Conservation (phyloP, 2,329 filamentous ascomycete species). For the Fusarium annulatum region DNA sequence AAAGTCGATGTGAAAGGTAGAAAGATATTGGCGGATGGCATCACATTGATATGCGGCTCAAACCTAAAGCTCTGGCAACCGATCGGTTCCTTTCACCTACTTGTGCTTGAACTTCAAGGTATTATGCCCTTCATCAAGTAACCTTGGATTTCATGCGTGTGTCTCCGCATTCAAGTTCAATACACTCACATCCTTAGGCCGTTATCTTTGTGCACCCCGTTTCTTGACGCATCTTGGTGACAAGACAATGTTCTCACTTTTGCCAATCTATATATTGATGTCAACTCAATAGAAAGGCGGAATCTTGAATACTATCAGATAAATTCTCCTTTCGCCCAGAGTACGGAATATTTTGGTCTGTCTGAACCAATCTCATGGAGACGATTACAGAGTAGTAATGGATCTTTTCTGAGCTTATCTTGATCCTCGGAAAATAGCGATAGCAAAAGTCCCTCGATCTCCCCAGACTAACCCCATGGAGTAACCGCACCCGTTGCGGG, state of each 20-base stretch:
- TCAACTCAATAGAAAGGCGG: too few relatives aligned
- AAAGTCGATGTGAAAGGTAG: too few relatives aligned
- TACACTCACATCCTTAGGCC: too few relatives aligned
- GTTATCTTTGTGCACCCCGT: too few relatives aligned
- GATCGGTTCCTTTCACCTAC: background rate
- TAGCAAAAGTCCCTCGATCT: background rate
- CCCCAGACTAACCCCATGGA: slow-evolving; percentile 11
- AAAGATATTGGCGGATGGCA: background rate
- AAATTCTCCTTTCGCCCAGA: background rate
- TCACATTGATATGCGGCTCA: background rate
- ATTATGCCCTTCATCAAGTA: too few relatives aligned
- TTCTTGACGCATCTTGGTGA: too few relatives aligned
- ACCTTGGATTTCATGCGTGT: too few relatives aligned
- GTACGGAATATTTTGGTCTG: too few relatives aligned
- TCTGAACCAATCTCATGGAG: background rate
- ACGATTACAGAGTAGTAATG: background rate
- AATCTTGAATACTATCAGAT: background rate
- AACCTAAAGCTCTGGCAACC: background rate
- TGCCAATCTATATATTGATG: too few relatives aligned
- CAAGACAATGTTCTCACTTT: too few relatives aligned
- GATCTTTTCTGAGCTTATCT: background rate
- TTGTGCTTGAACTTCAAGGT: too few relatives aligned
- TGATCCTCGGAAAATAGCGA: background rate
- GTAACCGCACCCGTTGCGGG: background rate
- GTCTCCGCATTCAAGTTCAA: too few relatives aligned